phyloP scores from a whole-genome alignment of 2,329 filamentous ascomycete genomes.

The Graphilbum sp. region DNA sequence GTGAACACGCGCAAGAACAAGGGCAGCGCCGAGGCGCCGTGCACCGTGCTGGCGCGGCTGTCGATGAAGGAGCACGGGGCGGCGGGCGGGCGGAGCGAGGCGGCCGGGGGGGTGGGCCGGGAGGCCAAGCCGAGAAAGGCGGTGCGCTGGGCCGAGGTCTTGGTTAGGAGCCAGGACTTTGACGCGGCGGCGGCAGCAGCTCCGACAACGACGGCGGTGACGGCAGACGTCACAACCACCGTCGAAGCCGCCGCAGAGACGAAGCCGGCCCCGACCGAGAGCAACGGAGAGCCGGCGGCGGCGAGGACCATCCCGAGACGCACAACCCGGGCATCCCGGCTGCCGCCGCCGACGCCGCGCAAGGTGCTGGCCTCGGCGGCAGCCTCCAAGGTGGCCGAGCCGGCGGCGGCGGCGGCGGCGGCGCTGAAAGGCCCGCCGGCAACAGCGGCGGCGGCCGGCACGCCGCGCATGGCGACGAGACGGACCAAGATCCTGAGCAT shows the following conservation, averaged over 20 bases:
- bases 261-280: neutral
- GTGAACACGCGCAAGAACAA: slow-evolving; percentile 30
- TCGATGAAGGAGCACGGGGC: slow-evolving; percentile 13
- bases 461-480: slow-evolving; percentile 7
- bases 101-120: too few species aligned
- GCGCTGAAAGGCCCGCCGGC: neutral
- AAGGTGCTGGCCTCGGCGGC: slow-evolving; percentile 5
- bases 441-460: neutral
- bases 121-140: slow-evolving; percentile 11
- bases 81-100: too few species aligned
- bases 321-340: slow-evolving; percentile 6
- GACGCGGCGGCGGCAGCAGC: slow-evolving; percentile 9
- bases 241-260: neutral
- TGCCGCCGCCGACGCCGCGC: slow-evolving; percentile 9
- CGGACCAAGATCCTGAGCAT: slow-evolving; percentile 8
- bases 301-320: slow-evolving; percentile 6
- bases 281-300: neutral
- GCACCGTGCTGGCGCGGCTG: slow-evolving; percentile 13
- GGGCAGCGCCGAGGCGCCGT: slow-evolving; percentile 18
- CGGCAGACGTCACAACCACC: neutral
- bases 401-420: neutral
- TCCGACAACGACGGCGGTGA: neutral
- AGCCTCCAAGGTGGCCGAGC: neutral
- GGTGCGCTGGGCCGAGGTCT: slow-evolving; percentile 18
- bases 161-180: slow-evolving; percentile 14